These are phyloP conservation scores for Lepidium sativum DNA, from an alignment of 345 rosid genomes.

Conservation along the genomic window DNA sequence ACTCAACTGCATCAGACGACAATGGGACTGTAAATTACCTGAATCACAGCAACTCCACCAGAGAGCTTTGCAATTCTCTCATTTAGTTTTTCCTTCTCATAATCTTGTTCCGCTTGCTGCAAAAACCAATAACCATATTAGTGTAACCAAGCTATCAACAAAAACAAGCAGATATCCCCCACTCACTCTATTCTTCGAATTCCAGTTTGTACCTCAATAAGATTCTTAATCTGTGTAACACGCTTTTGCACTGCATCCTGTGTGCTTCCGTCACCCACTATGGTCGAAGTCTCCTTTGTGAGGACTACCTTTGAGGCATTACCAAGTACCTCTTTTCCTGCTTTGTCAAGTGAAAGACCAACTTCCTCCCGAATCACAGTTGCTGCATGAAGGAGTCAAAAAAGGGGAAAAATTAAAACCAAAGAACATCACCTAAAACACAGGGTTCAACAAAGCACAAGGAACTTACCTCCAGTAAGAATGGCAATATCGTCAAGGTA, in stretches of 20 bases:
- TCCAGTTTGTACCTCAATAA: slow-evolving; percentile 53
- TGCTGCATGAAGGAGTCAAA: slow-evolving; percentile 32
- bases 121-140: not conserved
- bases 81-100: slow-evolving; percentile 85
- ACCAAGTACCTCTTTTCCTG: slow-evolving; percentile 82
- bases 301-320: slow-evolving; percentile 87
- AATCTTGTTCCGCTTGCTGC: slow-evolving; percentile 89
- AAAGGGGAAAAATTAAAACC: not conserved
- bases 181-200: not conserved
- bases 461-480: slow-evolving; percentile 56
- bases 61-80: slow-evolving; percentile 95
- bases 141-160: not conserved
- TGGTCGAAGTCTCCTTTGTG: slow-evolving; percentile 84
- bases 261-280: slow-evolving; percentile 97
- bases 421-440: not conserved
- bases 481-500: slow-evolving; percentile 97
- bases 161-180: not conserved
- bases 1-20: not conserved
- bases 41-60: slow-evolving; percentile 84
- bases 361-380: slow-evolving; percentile 92
- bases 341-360: slow-evolving; percentile 94
- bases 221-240: slow-evolving; percentile 84
- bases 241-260: slow-evolving; percentile 90
- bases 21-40: slow-evolving; percentile 30
- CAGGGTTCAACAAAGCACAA: not conserved